Base-by-base conservation (phyloP, 768 basidiomycete genomes). In the Gautieria morchelliformis region DNA sequence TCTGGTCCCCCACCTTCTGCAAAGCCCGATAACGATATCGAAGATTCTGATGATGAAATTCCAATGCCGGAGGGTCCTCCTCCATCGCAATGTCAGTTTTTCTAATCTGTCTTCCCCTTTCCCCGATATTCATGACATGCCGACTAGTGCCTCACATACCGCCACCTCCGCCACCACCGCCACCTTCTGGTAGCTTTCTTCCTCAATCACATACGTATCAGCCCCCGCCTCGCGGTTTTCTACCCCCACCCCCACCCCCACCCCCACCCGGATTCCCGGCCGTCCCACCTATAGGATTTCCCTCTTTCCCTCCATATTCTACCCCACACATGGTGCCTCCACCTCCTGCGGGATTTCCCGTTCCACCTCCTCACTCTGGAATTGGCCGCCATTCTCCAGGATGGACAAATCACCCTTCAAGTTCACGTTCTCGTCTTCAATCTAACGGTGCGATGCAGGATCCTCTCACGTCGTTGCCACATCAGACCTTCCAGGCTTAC, bases 21-120 rank as follows among this genome's bases (percentile, higher is more conserved):
- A 20, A 40, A 62, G 58, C 63, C 45, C 37, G 50, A 58, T 22
- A 69, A 70, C 30, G 75, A 77, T 42, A 68, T 72, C 37, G 76
- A 68, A 1, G 76, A 76, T 40, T 82, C 79, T 52, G 91, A 90
- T 58, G 90, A 93, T 61, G 92, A 92, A 59, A 93, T 95, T 42
- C 81, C 80, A 12, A 87, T 95, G 85, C 93, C 93, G 12, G 86
- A 85, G 53, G 92, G 85, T 2, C 88, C 85, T 40, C 87, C 87
- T 5, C 77, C 78, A 5, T 58, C 61, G 24, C 19, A 40, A 53
- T 15, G 42, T 47, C 19, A 48, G 51, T 51, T 40, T 44, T 33
- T 24, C 45, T 11, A 24, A 56, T 27, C 52, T 49, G 24, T 53
- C 27, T 35, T 45, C 47, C 35, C 32, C 32, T 52, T n/a, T 37